Base-by-base conservation (phyloP, 768 basidiomycete species). In the Arthromyces matolae region DNA sequence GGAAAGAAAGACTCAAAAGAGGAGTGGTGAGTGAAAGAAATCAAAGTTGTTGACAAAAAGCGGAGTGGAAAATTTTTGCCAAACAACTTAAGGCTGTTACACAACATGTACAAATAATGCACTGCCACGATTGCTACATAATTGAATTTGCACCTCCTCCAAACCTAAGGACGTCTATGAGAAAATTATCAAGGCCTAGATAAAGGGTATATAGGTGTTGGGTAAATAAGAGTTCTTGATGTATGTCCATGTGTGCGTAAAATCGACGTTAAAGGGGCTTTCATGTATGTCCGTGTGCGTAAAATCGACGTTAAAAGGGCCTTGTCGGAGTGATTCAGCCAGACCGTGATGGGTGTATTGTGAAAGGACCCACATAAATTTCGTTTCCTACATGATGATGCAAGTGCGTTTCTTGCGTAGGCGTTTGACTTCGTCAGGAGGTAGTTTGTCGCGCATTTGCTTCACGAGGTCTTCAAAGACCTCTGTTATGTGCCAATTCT, bases 381-480 rank as follows among this genome's bases (percentile, higher is more conserved):
- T 12, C 23, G 37, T 9, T 5, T 10, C n/a, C 60, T 67, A 77
- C 74, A 77, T 73, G 48, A 74, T 64, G 34, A 72, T 62, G 55
- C 76, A 77, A 20, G 53, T 12, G 18, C 36, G 12, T 50, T 34
- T 50, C 49, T 44, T 50, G 23, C 10, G 42, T 31, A 18, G 23
- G 32, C 58, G 47, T 57, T 57, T 18, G 45, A 49, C 25, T 59
- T 63, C 57, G 63, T 72, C n/a, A n/a, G n/a, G 57, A 14, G 86
- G 86, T 62, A 83, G 87, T 49, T 76, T 75, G 43, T 55, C 63
- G 24, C 84, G 77, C 88, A 91, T 88, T 56, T 86, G 87, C 52
- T 77, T 76, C 38, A 89, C 68, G 23, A 91, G 74, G 50, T 86
- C 84, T 56, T 86, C 81, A 60, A 92, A 92, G 14, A 86, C 88